Base-by-base conservation (phyloP, 176 grass and related monocot species). In the Triticum monococcum region DNA sequence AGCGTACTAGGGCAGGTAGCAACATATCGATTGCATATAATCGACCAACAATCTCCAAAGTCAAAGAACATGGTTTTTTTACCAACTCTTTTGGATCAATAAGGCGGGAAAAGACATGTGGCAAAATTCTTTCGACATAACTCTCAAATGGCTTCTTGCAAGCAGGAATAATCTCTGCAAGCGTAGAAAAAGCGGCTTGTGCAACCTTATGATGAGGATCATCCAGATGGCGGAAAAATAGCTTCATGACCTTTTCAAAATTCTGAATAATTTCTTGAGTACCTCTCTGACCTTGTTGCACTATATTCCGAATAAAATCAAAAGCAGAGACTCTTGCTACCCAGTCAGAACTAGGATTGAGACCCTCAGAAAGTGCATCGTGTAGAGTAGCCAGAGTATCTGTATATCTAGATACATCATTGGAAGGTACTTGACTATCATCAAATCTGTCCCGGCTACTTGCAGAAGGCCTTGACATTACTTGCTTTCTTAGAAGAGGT, bases 171-270 rank as follows among this genome's bases (percentile, higher is more conserved):
- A 96, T 89, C 81, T 99, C 97, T 78, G 94, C 90, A 38, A 99
- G 97, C 1, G 97, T 88, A 52, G 94, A 91, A 72, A 99, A 91
- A 74, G 88, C 90, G 25, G 97, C 97, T 48, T 96, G 93, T 33
- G 97, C 91, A 78, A 99, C 93, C 87, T 99, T 99, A 81, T 99
- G 94, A 91, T 99, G 97, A 74, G 97, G 94, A 94, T 99, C 97
- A 79, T 99, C 97, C 86, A 99, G 86, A 91, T 99, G 92, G 36
- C 90, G 90, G 72, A 99, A 96, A 86, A 99, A 99, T 67, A 99
- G 80, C 82, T 94, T 99, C 97, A 99, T 99, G 61, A 99, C 97
- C 82, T 99, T 99, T 75, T 99, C 97, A 87, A 99, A 94, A 92
- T 91, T 96, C 71, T 94, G 94, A 43, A 80, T 89, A 63, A 99